A percentile compares a stretch with the other conserved stretches of the same genome.
Conservation (phyloP, 1,284 basidiomycete species). For the Phenoliferia sp. region DNA sequence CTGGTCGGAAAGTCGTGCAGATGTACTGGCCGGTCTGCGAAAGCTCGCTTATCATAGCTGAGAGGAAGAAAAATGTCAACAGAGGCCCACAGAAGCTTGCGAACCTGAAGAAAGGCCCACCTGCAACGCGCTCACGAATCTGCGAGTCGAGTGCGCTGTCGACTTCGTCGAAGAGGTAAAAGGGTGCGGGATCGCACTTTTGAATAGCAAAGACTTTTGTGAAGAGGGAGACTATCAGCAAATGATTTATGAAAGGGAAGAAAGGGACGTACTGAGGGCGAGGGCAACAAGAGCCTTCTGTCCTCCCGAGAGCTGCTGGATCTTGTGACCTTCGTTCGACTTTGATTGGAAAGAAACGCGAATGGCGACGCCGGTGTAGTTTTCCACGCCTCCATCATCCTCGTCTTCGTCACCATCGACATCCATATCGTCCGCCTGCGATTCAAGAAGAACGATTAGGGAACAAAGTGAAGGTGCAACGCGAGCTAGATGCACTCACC, state of each 20-base stretch:
- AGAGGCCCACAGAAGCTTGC: not conserved
- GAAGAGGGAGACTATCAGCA: constrained; percentile 2
- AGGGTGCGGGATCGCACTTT: constrained; percentile 97
- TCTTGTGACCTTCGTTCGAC: constrained; percentile 88
- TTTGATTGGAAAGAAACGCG: constrained; percentile 99
- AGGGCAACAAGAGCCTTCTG: constrained; percentile 97
- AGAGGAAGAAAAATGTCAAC: constrained; percentile 1
- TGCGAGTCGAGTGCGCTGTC: constrained; percentile 97
- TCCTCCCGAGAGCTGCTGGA: constrained; percentile 95
- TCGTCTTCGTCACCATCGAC: constrained; percentile 54
- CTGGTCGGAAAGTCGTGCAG: constrained; percentile 95
- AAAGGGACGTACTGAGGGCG: constrained; percentile 62
- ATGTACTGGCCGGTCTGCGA: constrained; percentile 90
- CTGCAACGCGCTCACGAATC: constrained; percentile 92
- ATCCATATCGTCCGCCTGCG: constrained; percentile 43
- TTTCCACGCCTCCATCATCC: constrained; percentile 70
- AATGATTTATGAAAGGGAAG: not conserved
- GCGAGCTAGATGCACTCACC: constrained; percentile 46
- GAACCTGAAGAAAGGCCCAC: constrained; percentile 54
- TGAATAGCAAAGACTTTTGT: constrained; percentile 89
- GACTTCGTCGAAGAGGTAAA: constrained; percentile 99
- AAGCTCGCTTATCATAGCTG: constrained; percentile 91
- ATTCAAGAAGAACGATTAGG: constrained; percentile 5
- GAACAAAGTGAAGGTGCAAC: constrained; percentile 8
- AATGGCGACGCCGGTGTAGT: constrained; percentile 94